phyloP scores from a whole-genome alignment of 2,329 filamentous ascomycete species.

The Diplodia sapinea region DNA sequence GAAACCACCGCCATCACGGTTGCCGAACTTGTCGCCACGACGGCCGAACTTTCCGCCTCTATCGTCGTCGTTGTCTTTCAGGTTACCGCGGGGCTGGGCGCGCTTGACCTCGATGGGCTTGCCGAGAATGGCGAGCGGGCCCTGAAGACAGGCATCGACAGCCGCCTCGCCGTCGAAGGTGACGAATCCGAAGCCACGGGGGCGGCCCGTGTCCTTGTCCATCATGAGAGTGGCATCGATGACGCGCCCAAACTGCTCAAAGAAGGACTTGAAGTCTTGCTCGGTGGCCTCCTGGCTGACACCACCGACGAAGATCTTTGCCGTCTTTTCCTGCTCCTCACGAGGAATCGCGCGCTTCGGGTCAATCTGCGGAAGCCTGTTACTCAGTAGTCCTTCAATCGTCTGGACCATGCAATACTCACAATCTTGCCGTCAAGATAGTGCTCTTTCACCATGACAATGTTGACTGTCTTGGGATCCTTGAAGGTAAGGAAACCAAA shows the following conservation, averaged over 20 bases:
- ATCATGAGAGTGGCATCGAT: conserved; percentile 99
- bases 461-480: conserved; percentile 96
- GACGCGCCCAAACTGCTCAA: conserved; percentile 93
- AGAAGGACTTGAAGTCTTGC: conserved; percentile 94
- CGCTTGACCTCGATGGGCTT: conserved; percentile 99
- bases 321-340: conserved; percentile 97
- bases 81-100: conserved; percentile 91
- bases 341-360: conserved; percentile 96
- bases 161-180: conserved; percentile 96
- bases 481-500: conserved; percentile 98
- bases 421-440: conserved; percentile 98
- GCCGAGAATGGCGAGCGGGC: conserved; percentile 87
- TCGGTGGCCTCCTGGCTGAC: conserved; percentile 97
- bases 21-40: conserved; percentile 46
- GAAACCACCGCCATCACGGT: conserved; percentile 45
- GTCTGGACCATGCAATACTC: conserved; percentile 49
- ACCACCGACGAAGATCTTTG: conserved; percentile 98
- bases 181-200: conserved; percentile 95
- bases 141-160: conserved; percentile 86
- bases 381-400: neutral
- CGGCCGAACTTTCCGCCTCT: conserved; percentile 49
- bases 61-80: conserved; percentile 87
- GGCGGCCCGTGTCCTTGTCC: conserved; percentile 98
- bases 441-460: conserved; percentile 99
- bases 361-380: conserved; percentile 72